Percentiles rank a stretch among this genome's conserved stretches.
Evolutionary conservation across 2,329 filamentous ascomycete species (phyloP).

Genomic region (Trichoderma breve): DNA sequence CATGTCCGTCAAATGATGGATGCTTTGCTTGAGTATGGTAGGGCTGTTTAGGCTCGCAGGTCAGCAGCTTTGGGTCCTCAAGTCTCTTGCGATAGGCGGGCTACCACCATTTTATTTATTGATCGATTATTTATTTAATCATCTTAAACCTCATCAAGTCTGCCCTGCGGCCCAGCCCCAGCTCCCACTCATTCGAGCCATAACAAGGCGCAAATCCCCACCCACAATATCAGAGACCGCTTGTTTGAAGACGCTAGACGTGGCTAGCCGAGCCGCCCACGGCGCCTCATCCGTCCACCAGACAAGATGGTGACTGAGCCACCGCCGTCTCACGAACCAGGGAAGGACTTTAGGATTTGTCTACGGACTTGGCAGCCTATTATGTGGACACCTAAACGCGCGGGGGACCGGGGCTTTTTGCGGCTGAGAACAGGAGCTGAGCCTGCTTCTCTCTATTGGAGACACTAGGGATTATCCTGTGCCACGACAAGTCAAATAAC

Average conservation of each 20-base stretch:
- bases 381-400: constrained; percentile 10
- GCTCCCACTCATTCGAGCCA: background rate
- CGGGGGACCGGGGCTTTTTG: constrained; percentile 12
- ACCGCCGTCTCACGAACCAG: constrained; percentile 13
- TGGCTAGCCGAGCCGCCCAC: constrained; percentile 14
- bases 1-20: background rate
- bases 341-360: background rate
- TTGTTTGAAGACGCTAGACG: constrained; percentile 16
- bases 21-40: constrained; percentile 4
- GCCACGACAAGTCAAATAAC: constrained; percentile 11
- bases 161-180: constrained; percentile 12
- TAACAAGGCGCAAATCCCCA: background rate
- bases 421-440: constrained; percentile 20
- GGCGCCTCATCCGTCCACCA: constrained; percentile 11
- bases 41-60: constrained; percentile 7
- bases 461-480: background rate
- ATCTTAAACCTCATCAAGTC: constrained; percentile 12
- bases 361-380: constrained; percentile 9
- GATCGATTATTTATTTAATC: background rate
- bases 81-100: background rate
- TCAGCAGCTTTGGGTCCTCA: background rate
- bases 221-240: constrained; percentile 5
- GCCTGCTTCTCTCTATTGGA: constrained; percentile 11
- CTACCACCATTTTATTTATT: background rate
- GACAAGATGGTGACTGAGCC: constrained; percentile 12